Conservation (phyloP, 2,329 filamentous ascomycete genomes). For the Beauveria sp. region DNA sequence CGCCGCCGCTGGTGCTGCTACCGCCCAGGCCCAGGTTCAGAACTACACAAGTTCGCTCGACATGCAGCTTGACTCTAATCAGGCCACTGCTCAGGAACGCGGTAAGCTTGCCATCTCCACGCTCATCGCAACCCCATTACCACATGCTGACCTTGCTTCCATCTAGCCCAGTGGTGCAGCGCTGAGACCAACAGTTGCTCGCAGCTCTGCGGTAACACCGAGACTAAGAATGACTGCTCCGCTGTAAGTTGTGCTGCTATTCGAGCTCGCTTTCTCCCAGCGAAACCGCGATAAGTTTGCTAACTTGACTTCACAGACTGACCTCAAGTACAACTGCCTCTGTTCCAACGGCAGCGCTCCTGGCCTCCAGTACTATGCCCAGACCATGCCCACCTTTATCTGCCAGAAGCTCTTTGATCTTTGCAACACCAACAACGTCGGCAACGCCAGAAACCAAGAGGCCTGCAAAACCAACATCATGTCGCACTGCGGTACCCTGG, state of each 20-base stretch:
- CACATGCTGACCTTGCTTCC: slow-evolving; percentile 6
- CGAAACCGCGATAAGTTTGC: background rate
- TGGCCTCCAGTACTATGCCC: slow-evolving; percentile 43
- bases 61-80: slow-evolving; percentile 33
- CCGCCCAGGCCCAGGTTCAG: slow-evolving; percentile 32
- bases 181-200: slow-evolving; percentile 43
- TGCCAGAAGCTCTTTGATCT: slow-evolving; percentile 40
- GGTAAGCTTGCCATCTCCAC: slow-evolving; percentile 27
- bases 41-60: slow-evolving; percentile 37
- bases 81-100: slow-evolving; percentile 25
- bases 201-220: slow-evolving; percentile 35
- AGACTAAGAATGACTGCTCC: slow-evolving; percentile 36
- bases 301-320: slow-evolving; percentile 22
- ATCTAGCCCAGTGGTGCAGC: slow-evolving; percentile 42
- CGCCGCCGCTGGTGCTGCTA: slow-evolving; percentile 34
- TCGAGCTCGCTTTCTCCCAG: background rate
- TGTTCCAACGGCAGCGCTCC: slow-evolving; percentile 43
- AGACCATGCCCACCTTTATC: slow-evolving; percentile 46
- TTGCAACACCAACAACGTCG: slow-evolving; percentile 37
- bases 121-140: slow-evolving; percentile 14
- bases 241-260: slow-evolving; percentile 32
- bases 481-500: slow-evolving; percentile 36
- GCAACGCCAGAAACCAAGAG: slow-evolving; percentile 34
- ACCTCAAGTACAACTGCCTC: slow-evolving; percentile 40
- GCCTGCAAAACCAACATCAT: slow-evolving; percentile 41